These are phyloP conservation scores for Metahyphopichia silvanorum DNA, from an alignment of 805 yeast species.

Conservation along the genomic window DNA sequence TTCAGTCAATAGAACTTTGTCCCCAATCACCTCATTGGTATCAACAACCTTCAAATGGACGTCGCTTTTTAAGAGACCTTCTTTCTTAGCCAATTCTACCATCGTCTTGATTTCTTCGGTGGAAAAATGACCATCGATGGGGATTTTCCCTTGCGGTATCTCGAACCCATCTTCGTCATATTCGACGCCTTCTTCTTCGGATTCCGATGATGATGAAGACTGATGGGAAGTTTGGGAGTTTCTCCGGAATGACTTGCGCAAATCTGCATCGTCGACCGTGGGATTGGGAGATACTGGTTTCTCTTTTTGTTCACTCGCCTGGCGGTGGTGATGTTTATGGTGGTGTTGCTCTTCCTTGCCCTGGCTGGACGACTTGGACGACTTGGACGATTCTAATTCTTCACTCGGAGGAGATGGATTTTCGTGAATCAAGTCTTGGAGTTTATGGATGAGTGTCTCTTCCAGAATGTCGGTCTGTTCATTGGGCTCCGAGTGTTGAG, in stretches of 20 bases:
- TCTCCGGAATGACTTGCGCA: constrained; percentile 1
- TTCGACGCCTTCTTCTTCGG: constrained; percentile 5
- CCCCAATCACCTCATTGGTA: constrained; percentile 21
- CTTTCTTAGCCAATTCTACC: constrained; percentile 26
- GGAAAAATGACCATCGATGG: constrained; percentile 40
- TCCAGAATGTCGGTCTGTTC: constrained; percentile 3
- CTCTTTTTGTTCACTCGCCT: background rate
- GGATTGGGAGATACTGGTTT: constrained; percentile 2
- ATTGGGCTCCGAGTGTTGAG: constrained; percentile 17
- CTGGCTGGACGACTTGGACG: background rate
- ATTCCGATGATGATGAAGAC: constrained; percentile 1
- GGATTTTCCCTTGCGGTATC: constrained; percentile 36
- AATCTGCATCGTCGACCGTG: background rate
- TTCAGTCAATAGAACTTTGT: constrained; percentile 25
- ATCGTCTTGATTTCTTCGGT: constrained; percentile 29
- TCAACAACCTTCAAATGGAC: constrained; percentile 24
- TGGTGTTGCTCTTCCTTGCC: constrained; percentile 4
- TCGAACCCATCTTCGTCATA: constrained; percentile 34
- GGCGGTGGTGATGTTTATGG: background rate
- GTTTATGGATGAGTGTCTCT: constrained; percentile 19
- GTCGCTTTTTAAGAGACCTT: constrained; percentile 23
- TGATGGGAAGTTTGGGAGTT: background rate
- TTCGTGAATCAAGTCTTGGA: constrained; percentile 21
- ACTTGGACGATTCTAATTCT: background rate
- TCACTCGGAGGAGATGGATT: constrained; percentile 6